Base-by-base conservation (phyloP, 2,329 filamentous ascomycete genomes). In the Decorospora gaudefroyi region DNA sequence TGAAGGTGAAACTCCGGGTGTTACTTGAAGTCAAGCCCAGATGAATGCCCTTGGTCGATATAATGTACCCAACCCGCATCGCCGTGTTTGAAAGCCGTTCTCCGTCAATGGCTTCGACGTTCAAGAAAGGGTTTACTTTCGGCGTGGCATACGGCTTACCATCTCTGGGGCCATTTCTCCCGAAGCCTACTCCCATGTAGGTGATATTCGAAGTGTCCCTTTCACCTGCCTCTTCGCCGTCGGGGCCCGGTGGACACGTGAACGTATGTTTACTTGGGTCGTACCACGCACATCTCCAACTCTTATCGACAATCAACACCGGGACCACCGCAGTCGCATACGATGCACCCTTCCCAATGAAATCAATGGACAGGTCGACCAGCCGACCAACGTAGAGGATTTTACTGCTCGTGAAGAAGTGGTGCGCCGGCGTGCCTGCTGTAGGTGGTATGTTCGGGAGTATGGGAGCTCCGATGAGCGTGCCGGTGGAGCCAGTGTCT, bases 101-200 rank as follows among this genome's bases (percentile, higher is more conserved):
- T 11, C 56, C 59, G 6, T 69, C 57, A 27, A 70, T 59, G 3
- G 53, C 38, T 11, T 58, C 40, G 30, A 71, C 49, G 28, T 72
- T 72, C 36, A 71, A 32, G 25, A 70, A 70, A 1, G 69, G 63
- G 36, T 72, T 71, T 26, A 59, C 53, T 12, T 45, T 49, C 3
- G 67, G 64, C 13, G 57, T 43, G 23, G 56, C 65, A 39, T 56
- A 60, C 4, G 59, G 60, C 59, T 66, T 63, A 6, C 59, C 61
- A 16, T 65, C 61, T 11, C 46, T 59, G 6, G 53, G 48, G 18
- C 43, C 44, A 31, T 70, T 70, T 25, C 67, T 54, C 5, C 65
- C 65, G 21, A 70, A 70, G 1, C 67, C 67, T 28, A 70, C 56
- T 6, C 67, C 67, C 67, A 70, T 70, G 42, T 69, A 70, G 12